phyloP scores from a whole-genome alignment of 106 monocot species.

The Phalaenopsis aphrodite region DNA sequence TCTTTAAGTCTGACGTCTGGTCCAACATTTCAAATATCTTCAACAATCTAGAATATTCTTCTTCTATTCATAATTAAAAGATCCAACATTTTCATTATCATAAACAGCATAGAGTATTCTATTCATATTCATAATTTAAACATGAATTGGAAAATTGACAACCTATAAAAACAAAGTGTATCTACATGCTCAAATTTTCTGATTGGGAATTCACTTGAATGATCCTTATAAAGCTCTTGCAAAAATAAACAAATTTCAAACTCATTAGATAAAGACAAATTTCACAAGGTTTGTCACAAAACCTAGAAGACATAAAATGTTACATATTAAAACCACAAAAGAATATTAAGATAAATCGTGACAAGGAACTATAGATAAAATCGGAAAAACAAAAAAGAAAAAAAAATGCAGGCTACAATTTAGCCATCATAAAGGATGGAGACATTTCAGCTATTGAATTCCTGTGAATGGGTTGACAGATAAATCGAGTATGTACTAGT shows the following conservation, averaged over 20 bases:
- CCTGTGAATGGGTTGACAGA: background rate
- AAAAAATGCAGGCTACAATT: background rate
- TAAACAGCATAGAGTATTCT: background rate
- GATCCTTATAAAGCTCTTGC: background rate
- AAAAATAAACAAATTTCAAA: background rate
- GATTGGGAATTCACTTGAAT: background rate
- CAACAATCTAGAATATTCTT: background rate
- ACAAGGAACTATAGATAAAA: background rate
- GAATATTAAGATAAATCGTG: background rate
- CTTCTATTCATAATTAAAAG: no score
- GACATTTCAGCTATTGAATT: background rate
- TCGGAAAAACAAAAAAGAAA: background rate
- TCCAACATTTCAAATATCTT: background rate
- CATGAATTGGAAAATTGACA: background rate
- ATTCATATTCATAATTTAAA: no score
- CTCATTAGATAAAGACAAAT: background rate
- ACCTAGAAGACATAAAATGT: background rate
- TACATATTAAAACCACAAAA: background rate
- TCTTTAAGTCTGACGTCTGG: background rate
- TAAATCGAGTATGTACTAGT: background rate
- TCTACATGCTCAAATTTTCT: no score
- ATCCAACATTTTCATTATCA: background rate
- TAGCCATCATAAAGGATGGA: background rate
- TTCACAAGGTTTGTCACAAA: background rate
- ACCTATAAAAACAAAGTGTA: no score